phyloP scores from a whole-genome alignment of 2,329 filamentous ascomycete species.

The Thelonectria discophora region DNA sequence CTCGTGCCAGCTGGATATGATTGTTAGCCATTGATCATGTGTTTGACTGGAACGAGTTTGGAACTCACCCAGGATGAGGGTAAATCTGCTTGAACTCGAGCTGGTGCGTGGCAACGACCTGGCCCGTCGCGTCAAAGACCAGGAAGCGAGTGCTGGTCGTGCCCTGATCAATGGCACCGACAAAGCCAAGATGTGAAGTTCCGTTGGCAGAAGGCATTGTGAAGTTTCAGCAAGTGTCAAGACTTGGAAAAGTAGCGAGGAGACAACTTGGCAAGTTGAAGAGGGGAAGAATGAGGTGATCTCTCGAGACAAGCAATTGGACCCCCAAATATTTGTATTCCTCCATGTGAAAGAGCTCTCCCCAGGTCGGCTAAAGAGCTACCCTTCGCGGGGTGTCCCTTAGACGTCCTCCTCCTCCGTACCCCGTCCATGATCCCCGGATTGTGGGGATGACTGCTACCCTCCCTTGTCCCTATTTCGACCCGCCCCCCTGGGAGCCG shows the following conservation, averaged over 20 bases:
- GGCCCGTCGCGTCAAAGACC: constrained; percentile 76
- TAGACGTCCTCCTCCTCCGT: constrained; percentile 7
- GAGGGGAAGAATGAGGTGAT: constrained; percentile 23
- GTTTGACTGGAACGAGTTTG: background rate
- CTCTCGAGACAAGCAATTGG: constrained; percentile 16
- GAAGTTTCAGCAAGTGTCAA: constrained; percentile 30
- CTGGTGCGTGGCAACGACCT: constrained; percentile 77
- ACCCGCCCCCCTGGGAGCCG: constrained; percentile 10
- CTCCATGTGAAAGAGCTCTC: constrained; percentile 11
- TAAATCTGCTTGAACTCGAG: constrained; percentile 80
- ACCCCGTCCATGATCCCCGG: constrained; percentile 17
- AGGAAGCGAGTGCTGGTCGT: constrained; percentile 82
- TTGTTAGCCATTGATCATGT: background rate
- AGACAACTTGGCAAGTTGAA: constrained; percentile 31
- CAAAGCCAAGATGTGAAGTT: constrained; percentile 55
- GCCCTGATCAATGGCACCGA: constrained; percentile 82
- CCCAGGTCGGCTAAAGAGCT: constrained; percentile 21
- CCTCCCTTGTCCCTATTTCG: background rate
- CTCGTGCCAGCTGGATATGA: constrained; percentile 75
- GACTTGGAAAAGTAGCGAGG: constrained; percentile 14
- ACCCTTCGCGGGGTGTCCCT: constrained; percentile 19
- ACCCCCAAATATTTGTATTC: constrained; percentile 25
- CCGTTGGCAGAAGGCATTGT: constrained; percentile 46
- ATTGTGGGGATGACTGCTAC: constrained; percentile 18
- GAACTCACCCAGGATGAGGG: constrained; percentile 74